Base-by-base conservation (phyloP, 2,329 filamentous ascomycete species). In the Fusarium sp. region DNA sequence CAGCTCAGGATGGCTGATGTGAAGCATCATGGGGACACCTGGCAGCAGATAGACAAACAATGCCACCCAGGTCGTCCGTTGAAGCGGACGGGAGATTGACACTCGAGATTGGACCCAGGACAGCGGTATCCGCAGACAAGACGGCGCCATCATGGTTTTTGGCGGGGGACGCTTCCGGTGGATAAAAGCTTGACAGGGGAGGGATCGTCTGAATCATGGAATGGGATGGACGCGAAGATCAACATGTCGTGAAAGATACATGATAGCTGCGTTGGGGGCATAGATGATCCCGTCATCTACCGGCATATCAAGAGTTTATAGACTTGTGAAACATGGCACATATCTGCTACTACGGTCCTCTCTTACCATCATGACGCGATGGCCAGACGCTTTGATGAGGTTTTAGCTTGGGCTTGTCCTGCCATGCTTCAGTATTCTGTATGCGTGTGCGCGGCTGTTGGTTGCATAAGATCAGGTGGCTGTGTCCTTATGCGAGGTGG, bases 151-250 rank as follows among this genome's bases (percentile, higher is more conserved):
- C 17, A 58, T 67, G 57, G 61, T 33, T 52, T 40, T 62, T 40
- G 51, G 44, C 71, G 61, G 67, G 67, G 69, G 62, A 63, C 36
- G 40, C 55, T 59, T 72, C 71, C 64, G 69, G 71, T 62, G 57
- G 53, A 57, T 53, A 52, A 34, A 45, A 55, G 38, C 57, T 46
- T 26, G 49, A 61, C 62, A 70, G 38, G 67, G 55, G 45, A 66
- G 42, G 39, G 59, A 55, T 64, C 39, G 44, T 57, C 43, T 38
- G 21, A 38, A 53, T 54, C n/a, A 47, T 42, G 36, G 36, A 46
- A 63, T 57, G 62, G 45, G 45, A 44, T 47, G 44, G 49, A 40
- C 40, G 34, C 49, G 28, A 49, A 54, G 44, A 43, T 42, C 26
- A 58, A 26, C 22, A 40, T 47, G 44, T 56, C 36, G 28, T 26